Base-by-base conservation (phyloP, 2,329 filamentous ascomycete species). In the Stemphylium beticola region DNA sequence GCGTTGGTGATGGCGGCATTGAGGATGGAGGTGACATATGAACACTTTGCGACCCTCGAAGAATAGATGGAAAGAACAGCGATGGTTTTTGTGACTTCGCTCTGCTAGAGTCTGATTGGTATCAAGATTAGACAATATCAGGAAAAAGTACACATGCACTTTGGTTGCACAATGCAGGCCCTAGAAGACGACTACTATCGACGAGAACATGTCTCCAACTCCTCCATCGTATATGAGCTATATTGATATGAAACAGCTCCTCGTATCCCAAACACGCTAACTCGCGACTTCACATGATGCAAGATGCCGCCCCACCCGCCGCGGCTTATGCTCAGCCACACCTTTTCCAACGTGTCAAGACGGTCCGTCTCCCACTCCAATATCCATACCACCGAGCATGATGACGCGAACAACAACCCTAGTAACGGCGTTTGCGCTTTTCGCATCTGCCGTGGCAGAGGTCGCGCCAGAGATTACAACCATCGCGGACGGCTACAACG, bases 401-500 rank as follows among this genome's bases (percentile, higher is more conserved):
- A 62, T 61, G 38, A 37, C 55, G 8, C 55, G 57, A 38, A 47
- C 52, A 60, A 37, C 36, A 9, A 12, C 55, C 12, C 36, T 66
- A 3, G 17, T 18, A 5, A 24, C 26, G 37, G 17, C 31, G 11
- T 10, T 48, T 8, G 48, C 48, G 17, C 31, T 49, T 8, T 17
- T 59, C 15, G 22, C 39, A 6, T 37, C 60, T 12, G 39, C 49
- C 10, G 24, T 43, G 14, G 68, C 64, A 4, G 57, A 64, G 9
- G 46, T 63, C 36, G 68, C 68, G n/a, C 69, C 68, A 2, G 69
- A 71, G 18, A 68, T 74, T 8, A 74, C 67, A 14, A 64, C 62
- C 8, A 44, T 73, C 7, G 59, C 61, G 4, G 69, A 70, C 32
- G 72, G 72, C 41, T 72, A 68, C 58, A 67, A 66, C 51, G 44